Base-by-base conservation (phyloP, 495 filamentous ascomycete species). In the Astrocystis sublimbata region DNA sequence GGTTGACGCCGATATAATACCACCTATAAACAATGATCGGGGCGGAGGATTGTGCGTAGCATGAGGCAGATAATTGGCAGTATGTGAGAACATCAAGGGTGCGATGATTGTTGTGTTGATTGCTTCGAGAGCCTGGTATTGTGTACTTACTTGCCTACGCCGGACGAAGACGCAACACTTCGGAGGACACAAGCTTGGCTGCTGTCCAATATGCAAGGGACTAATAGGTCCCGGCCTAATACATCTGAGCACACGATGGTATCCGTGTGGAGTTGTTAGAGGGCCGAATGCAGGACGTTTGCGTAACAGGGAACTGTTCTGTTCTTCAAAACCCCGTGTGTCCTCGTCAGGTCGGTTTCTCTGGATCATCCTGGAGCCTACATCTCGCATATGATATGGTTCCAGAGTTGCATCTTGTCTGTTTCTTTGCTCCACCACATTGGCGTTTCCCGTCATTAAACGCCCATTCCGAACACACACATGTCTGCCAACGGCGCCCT, bases 401-500 rank as follows among this genome's bases (percentile, higher is more conserved):
- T 30, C 46, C 46, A 30, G 24, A 49, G 26, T 30, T 30, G 46
- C n/a, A 12, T 49, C 26, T 30, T 17, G 26, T 30, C 13, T 17
- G 4, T 51, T n/a, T n/a, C n/a, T n/a, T n/a, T 36, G 30, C 15
- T 33, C 49, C 49, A 6, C 17, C n/a, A 12, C 13, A 10, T 24
- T 12, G 8, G 26, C n/a, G n/a, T n/a, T n/a, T 28, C 30, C 21
- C 9, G 3, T 35, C 9, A 17, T 52, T 12, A 19, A 35, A 12
- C n/a, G 12, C 26, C n/a, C 10, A 23, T 46, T 6, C n/a, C 9
- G 17, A 45, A 33, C 1, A 33, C 5, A n/a, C n/a, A n/a, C 43
- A 58, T 58, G 54, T 45, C 54, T 35, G 13, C 40, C 38, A 58
- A 58, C 41, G 15, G 23, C 26, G 43, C 54, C 26, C 40, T 28